phyloP scores from a whole-genome alignment of 768 basidiomycete genomes.

The Neoboletus brunneissimus region DNA sequence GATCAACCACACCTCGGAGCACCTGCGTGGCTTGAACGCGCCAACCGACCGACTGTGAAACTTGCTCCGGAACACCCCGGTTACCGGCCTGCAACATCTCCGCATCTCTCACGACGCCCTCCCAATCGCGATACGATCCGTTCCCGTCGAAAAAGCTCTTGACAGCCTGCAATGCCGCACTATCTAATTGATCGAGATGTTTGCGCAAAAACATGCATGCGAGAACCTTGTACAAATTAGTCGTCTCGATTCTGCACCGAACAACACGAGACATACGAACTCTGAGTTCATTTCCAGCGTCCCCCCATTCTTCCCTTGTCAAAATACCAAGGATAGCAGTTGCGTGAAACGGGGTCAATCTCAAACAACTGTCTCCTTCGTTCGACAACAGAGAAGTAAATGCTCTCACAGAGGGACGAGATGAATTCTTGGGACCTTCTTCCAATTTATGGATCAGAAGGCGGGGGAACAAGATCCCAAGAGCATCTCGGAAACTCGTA shows the following conservation, averaged over 20 bases:
- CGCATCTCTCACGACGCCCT: constrained; percentile 10
- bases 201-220: constrained; percentile 31
- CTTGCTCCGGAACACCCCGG: background rate
- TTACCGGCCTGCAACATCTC: constrained; percentile 8
- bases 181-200: constrained; percentile 31
- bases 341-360: constrained; percentile 31
- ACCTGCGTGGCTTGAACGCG: constrained; percentile 27
- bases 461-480: constrained; percentile 29
- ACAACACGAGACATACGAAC: constrained; percentile 27
- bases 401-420: constrained; percentile 12
- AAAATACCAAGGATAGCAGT: constrained; percentile 39
- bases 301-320: constrained; percentile 39
- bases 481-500: constrained; percentile 29
- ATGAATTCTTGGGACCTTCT: constrained; percentile 34
- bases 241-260: background rate
- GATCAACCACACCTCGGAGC: constrained; percentile 41
- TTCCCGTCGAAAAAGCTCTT: constrained; percentile 21
- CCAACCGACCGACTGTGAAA: constrained; percentile 12
- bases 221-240: constrained; percentile 20
- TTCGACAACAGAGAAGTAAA: constrained; percentile 23
- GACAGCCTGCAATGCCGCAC: constrained; percentile 20
- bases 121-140: constrained; percentile 12
- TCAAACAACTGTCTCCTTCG: constrained; percentile 28
- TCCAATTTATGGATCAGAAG: constrained; percentile 40
- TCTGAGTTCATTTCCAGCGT: constrained; percentile 28